phyloP scores from a whole-genome alignment of 2,329 filamentous ascomycete species.

The Metarhizium humberi region DNA sequence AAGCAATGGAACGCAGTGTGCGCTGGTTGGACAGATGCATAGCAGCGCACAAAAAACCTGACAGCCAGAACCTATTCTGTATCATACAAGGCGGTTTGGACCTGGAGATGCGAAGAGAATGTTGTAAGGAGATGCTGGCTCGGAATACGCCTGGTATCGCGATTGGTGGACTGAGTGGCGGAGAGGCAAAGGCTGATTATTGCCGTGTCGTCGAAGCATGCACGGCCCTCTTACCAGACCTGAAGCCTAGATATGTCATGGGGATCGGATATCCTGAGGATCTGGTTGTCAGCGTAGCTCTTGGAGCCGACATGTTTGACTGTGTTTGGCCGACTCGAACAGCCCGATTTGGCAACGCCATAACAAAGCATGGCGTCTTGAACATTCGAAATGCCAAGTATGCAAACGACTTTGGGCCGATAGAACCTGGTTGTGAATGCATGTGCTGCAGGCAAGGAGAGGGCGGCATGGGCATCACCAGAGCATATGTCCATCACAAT shows the following conservation, averaged over 20 bases:
- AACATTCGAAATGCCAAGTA: slow-evolving; percentile 73
- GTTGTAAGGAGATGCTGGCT: slow-evolving; percentile 77
- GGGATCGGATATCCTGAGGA: slow-evolving; percentile 97
- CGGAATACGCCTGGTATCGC: slow-evolving; percentile 92
- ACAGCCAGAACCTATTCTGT: slow-evolving; percentile 88
- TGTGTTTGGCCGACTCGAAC: slow-evolving; percentile 98
- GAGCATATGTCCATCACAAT: slow-evolving; percentile 86
- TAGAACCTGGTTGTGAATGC: slow-evolving; percentile 78
- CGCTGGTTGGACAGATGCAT: slow-evolving; percentile 96
- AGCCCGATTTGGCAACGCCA: slow-evolving; percentile 89
- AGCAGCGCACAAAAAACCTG: slow-evolving; percentile 73
- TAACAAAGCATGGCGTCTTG: slow-evolving; percentile 72
- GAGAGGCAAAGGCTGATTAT: slow-evolving; percentile 88
- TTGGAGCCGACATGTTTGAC: slow-evolving; percentile 99
- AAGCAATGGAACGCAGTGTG: slow-evolving; percentile 90
- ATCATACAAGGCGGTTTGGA: slow-evolving; percentile 97
- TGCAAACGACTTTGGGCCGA: slow-evolving; percentile 69
- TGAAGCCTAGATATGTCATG: slow-evolving; percentile 99
- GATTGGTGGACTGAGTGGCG: slow-evolving; percentile 88
- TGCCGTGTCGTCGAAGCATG: slow-evolving; percentile 85
- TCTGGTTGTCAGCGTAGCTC: slow-evolving; percentile 81
- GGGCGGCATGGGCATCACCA: slow-evolving; percentile 71
- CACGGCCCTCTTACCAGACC: slow-evolving; percentile 72
- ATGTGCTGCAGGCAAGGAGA: slow-evolving; percentile 60
- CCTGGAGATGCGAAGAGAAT: slow-evolving; percentile 73